Evolutionary conservation across 169 alveolate species (phyloP), one percentile per base, ranked within the genome.

Genomic region (Plasmodium relictum): DNA sequence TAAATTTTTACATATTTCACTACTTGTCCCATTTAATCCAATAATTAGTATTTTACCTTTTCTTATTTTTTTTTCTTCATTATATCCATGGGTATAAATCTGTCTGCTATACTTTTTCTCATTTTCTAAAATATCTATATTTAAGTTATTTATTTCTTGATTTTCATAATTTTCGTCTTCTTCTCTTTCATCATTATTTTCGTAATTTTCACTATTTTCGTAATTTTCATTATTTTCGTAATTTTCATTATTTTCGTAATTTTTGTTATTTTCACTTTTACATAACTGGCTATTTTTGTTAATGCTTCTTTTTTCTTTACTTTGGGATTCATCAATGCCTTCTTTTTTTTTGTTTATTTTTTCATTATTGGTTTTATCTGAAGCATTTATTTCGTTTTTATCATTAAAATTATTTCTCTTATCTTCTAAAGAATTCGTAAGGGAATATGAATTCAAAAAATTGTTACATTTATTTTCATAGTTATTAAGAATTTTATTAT

Each of bases 11-110:
- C 90, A 80, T 59, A 80, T 80, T 94, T 91, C 97, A 48, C 73
- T 87, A 65, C 92, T 98, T 94, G 48, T 96, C 94, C 99, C 99
- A 91, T 99, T 93, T 89, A 97, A 88, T 0, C 99, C 99, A 37
- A 97, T 92, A 73, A 99, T 95, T 85, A 99, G 97, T 52, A 98
- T 99, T 56, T 97, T 93, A 76, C 98, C 83, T 78, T 96, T 95
- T 14, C 97, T 95, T 59, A 98, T 94, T 92, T 97, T 97, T 18
- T 99, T 98, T 99, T 98, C 98, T 70, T 99, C 97, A 76, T 98
- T 99, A 93, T 98, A 94, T 22, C 99, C 99, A 83, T 96, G 98
- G 48, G 99, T 97, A 20, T 99, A 99, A 26, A 99, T 98, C 93
- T 98, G 99, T 85, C 99, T 96, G 62, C 99, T 97, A 92, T 98